Evolutionary conservation across 108 stramenopile species (phyloP), one percentile per base, ranked within the genome.

Genomic region (Stephanodiscus minutulus): DNA sequence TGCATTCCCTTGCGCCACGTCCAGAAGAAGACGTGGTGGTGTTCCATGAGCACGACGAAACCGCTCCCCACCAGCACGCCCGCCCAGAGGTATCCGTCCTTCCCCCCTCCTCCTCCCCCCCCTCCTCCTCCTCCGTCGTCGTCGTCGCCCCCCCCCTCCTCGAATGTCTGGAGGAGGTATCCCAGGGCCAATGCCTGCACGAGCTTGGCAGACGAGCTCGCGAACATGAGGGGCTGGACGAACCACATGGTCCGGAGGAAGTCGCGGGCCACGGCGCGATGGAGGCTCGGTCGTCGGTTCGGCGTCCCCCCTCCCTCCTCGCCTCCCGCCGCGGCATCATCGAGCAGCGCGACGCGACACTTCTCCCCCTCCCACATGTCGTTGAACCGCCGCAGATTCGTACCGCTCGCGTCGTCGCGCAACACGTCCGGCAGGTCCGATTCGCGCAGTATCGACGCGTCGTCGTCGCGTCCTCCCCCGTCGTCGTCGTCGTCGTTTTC

Each of bases 111-210:
- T n/a, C 70, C 72, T 54, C 39, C 66, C 1, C 52, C 59, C 0
- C 37, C 60, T 13, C 39, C 76, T 1, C 53, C 46, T 5, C 69
- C 64, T 3, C 46, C 59, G 54, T 55, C 25, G 11, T 3, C 25
- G n/a, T 36, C 33, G 29, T 31, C 25, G 35, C 7, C 25, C 6
- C n/a, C n/a, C n/a, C n/a, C n/a, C n/a, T n/a, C n/a, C n/a, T 84
- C 87, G 67, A 93, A 90, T n/a, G 79, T 76, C 57, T 87, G 86
- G 24, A 93, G 83, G 49, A 93, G 65, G 17, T 67, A 66, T 41
- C 93, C 93, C 50, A 94, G 55, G 1, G 86, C 86, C 2, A 94
- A 46, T 5, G 90, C 75, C 68, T 91, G 90, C 0, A 79, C 85
- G 46, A 94, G 49, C 20, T 65, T 79, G 20, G 90, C 85, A 0